Evolutionary conservation across 2,329 filamentous ascomycete genomes (phyloP), one percentile per base, ranked within the genome.

Genomic region (Colletotrichum lindemuthianum): DNA sequence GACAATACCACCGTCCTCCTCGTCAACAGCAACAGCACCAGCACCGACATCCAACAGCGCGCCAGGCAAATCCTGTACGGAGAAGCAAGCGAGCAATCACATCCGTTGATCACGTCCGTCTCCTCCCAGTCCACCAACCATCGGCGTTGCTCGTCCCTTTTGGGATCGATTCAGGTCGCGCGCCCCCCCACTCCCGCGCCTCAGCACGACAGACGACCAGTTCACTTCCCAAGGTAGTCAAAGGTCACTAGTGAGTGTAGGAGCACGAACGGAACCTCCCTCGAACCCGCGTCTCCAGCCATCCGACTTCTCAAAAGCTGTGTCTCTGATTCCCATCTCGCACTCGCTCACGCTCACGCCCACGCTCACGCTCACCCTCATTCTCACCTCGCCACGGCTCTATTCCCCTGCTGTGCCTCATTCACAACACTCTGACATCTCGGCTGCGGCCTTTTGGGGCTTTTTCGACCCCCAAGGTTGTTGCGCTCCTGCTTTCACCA

Each of bases 111-210:
- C 44, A 60, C 41, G 50, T 37, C 43, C 48, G 54, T 15, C 10
- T 48, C 44, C 24, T 33, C 40, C 43, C 34, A 48, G 41, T 8
- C 39, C n/a, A n/a, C 43, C 12, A 48, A 56, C 51, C 50, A 57
- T 37, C 37, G 36, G 16, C 45, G 34, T 44, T 48, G 60, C 50
- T 57, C 40, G 36, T 48, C 45, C 33, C 48, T 60, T 24, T 24
- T 24, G 24, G 50, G 43, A 57, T 56, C 61, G 48, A 65, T 52
- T 43, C 51, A 15, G 24, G 57, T 65, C 61, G 58, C 61, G 61
- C 61, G 58, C 47, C 58, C 58, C 43, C 43, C 43, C 61, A 51
- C 51, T 36, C 50, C 51, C 51, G 59, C 52, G 56, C 52, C 41
- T 61, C 45, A 61, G 61, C 44, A 55, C 57, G 57, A 65, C 56